Evolutionary conservation across 164 flowering plant species (phyloP).

Genomic region (Euptelea pleiosperma): DNA sequence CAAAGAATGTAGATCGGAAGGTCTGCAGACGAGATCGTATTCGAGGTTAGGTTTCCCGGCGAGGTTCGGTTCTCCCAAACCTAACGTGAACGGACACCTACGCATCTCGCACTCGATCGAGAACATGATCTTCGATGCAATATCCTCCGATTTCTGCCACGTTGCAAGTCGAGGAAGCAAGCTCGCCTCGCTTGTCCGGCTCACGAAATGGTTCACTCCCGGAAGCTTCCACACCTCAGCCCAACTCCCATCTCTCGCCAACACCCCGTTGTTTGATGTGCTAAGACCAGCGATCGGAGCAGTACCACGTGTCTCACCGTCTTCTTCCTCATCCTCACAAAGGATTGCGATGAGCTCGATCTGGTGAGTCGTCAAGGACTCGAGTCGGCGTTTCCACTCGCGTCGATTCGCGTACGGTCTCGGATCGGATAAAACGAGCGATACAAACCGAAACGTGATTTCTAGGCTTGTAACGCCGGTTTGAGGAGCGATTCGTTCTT

Average conservation of each 20-base stretch:
- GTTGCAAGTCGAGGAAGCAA: constrained; percentile 73
- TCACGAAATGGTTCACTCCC: constrained; percentile 48
- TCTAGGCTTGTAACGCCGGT: constrained; percentile 84
- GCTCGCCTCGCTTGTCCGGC: constrained; percentile 66
- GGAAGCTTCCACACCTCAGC: constrained; percentile 75
- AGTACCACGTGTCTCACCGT: constrained; percentile 31
- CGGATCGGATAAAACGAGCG: constrained; percentile 65
- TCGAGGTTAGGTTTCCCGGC: constrained; percentile 67
- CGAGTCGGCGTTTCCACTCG: constrained; percentile 74
- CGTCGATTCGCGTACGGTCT: constrained; percentile 61
- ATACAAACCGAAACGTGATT: constrained; percentile 77
- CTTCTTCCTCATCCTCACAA: constrained; percentile 51
- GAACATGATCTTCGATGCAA: constrained; percentile 54
- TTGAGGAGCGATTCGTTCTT: constrained; percentile 51
- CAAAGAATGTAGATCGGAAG: constrained; percentile 58
- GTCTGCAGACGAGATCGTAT: constrained; percentile 76
- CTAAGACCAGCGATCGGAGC: constrained; percentile 60
- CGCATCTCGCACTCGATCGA: constrained; percentile 74
- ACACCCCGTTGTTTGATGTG: constrained; percentile 38
- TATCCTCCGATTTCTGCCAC: constrained; percentile 66
- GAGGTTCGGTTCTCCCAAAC: constrained; percentile 84
- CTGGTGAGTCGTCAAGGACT: constrained; percentile 51
- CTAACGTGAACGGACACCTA: constrained; percentile 70
- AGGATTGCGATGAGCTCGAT: constrained; percentile 60
- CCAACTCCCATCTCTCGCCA: constrained; percentile 52